Evolutionary conservation across 257 asterid species (phyloP), one percentile per base, ranked within the genome.

Genomic region (Petunia secreta): DNA sequence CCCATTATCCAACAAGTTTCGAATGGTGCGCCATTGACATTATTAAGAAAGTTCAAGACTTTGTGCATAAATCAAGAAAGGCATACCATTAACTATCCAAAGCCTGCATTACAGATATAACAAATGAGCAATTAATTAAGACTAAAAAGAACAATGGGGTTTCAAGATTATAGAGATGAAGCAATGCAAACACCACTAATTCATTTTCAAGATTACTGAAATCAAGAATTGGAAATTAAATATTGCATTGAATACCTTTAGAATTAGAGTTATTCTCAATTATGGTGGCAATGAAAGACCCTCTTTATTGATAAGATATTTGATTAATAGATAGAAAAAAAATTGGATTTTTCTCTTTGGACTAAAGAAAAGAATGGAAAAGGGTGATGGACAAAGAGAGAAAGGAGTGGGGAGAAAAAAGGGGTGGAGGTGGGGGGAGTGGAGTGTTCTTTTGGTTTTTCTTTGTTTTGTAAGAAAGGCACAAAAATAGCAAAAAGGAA

Each of bases 201-300:
- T 36, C 85, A 59, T 0, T 69, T 69, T 68, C 58, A 68, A 68
- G 57, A 68, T 16, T 68, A 44, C 16, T 48, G 4, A 69, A 74
- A 81, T 66, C 39, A n/a, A 53, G 14, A 48, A 43, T 73, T 3
- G 46, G 62, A 36, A 77, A 69, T 50, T 46, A 4, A 62, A 75
- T 40, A 81, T 58, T 15, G 16, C 74, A 83, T 50, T 25, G 79
- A 81, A 43, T 64, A 86, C 86, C 87, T 79, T 75, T 59, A 57
- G 39, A 82, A 84, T 79, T 82, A 82, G 78, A 82, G 44, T 25
- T 25, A 57, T 57, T 64, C 71, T 53, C 50, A 80, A 85, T 82
- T 66, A 73, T 46, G 82, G 75, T 71, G 81, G 77, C 82, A 65
- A 7, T 58, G 3, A 76, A 58, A 73, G 83, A 64, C 59, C 81